Percentiles rank a stretch among this genome's conserved stretches.
Evolutionary conservation across 2,329 filamentous ascomycete genomes (phyloP).

Genomic region (Phaeoacremonium minimum): DNA sequence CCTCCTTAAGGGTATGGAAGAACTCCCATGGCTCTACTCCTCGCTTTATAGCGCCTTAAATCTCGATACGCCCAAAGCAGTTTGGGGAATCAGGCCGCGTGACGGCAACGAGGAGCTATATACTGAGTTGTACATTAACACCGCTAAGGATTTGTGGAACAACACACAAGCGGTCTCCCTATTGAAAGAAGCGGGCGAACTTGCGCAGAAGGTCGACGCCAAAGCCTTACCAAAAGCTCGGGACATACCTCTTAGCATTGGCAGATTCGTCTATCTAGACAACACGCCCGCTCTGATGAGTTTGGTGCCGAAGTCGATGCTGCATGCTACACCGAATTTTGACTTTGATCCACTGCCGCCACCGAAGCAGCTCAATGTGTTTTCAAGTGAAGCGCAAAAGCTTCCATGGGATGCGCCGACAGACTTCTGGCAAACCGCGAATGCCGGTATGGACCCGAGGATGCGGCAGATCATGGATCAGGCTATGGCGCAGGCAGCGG

Average conservation of each 20-base stretch:
- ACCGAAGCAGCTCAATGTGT: constrained; percentile 46
- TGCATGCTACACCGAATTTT: constrained; percentile 62
- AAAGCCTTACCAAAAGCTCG: constrained; percentile 28
- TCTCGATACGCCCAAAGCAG: constrained; percentile 69
- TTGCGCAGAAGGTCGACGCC: constrained; percentile 38
- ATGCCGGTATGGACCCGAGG: too few species aligned
- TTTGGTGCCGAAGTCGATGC: constrained; percentile 61
- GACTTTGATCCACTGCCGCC: constrained; percentile 83
- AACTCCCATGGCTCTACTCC: constrained; percentile 80
- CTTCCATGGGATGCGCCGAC: constrained; percentile 33
- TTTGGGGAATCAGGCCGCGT: constrained; percentile 76
- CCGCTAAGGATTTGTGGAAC: constrained; percentile 83
- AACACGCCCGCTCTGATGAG: constrained; percentile 69
- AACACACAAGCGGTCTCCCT: constrained; percentile 65
- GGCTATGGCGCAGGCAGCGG: too few species aligned
- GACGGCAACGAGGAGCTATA: constrained; percentile 64
- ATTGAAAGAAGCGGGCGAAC: constrained; percentile 64
- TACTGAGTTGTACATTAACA: constrained; percentile 69
- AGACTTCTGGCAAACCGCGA: too few species aligned
- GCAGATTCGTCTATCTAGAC: constrained; percentile 74
- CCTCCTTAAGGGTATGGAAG: constrained; percentile 64
- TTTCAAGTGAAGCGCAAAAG: constrained; percentile 35
- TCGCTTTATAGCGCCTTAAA: constrained; percentile 76
- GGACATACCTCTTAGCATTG: constrained; percentile 45
- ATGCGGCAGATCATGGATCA: too few species aligned